Conservation (phyloP, 306 rosid species). For the Inga leiocalycina region DNA sequence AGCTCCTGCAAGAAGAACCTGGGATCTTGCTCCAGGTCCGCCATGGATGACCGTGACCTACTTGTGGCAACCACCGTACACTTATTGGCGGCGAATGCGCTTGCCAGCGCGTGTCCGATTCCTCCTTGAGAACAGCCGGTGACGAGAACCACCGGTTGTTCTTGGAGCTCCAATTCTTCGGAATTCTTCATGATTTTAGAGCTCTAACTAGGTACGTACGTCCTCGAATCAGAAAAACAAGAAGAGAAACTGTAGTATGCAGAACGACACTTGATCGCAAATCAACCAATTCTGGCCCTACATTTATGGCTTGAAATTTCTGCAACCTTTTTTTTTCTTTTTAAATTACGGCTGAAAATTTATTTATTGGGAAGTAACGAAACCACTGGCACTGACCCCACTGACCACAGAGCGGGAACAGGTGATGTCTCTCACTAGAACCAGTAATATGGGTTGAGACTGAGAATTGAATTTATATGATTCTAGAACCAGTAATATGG, state of each 20-base stretch:
- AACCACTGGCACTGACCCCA: too few relatives aligned
- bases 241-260: background rate
- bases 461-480: too few relatives aligned
- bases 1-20: constrained; percentile 65
- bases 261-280: background rate
- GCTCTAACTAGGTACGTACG: background rate
- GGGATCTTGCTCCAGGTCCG: constrained; percentile 52
- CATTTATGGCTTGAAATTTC: background rate
- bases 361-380: too few relatives aligned
- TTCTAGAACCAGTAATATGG: too few relatives aligned
- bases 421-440: too few relatives aligned
- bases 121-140: constrained; percentile 77
- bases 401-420: too few relatives aligned
- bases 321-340: too few relatives aligned
- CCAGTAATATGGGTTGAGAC: too few relatives aligned
- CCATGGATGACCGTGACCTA: constrained; percentile 59
- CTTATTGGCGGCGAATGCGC: constrained; percentile 61
- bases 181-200: background rate
- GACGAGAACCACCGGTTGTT: constrained; percentile 61
- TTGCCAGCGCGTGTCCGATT: constrained; percentile 77
- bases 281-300: background rate
- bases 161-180: background rate
- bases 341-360: too few relatives aligned
- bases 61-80: constrained; percentile 82
- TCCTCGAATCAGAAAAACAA: background rate